Evolutionary conservation across 495 filamentous ascomycete species (phyloP).

Genomic region (Evernia prunastri): DNA sequence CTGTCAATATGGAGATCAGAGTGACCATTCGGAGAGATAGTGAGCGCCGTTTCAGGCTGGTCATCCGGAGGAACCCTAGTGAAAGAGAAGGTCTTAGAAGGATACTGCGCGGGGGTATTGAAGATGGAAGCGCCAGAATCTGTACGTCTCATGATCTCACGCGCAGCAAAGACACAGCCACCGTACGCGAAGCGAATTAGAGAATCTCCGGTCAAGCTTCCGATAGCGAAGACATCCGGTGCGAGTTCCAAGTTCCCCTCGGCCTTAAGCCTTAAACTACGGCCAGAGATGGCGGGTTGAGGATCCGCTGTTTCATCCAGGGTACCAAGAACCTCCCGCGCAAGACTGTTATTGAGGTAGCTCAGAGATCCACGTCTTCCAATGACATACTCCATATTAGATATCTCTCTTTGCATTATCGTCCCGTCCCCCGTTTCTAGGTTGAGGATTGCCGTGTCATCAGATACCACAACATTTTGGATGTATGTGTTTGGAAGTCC

Average conservation of each 20-base stretch:
- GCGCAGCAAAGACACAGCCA: constrained; percentile 53
- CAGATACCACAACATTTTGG: constrained; percentile 34
- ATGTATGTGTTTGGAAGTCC: constrained; percentile 54
- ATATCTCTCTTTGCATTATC: constrained; percentile 39
- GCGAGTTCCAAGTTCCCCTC: constrained; percentile 50
- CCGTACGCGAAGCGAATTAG: constrained; percentile 59
- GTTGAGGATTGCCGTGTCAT: constrained; percentile 36
- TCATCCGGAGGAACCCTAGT: background rate
- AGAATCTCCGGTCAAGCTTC: constrained; percentile 59
- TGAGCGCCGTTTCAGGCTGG: background rate
- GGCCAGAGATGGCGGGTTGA: constrained; percentile 42
- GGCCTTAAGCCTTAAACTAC: constrained; percentile 50
- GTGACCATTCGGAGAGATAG: constrained; percentile 2
- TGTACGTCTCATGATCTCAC: constrained; percentile 39
- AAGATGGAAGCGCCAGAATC: background rate
- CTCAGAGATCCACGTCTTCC: constrained; percentile 53
- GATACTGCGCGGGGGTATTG: background rate
- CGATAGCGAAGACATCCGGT: constrained; percentile 51
- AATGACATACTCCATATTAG: constrained; percentile 52
- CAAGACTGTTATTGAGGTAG: constrained; percentile 48
- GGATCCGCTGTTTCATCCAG: constrained; percentile 25
- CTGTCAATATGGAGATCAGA: constrained; percentile 5
- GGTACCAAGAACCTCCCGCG: constrained; percentile 42
- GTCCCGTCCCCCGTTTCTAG: constrained; percentile 45
- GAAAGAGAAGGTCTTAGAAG: background rate